Conservation (phyloP, 2,329 filamentous ascomycete genomes). For the Septoria petroselini region DNA sequence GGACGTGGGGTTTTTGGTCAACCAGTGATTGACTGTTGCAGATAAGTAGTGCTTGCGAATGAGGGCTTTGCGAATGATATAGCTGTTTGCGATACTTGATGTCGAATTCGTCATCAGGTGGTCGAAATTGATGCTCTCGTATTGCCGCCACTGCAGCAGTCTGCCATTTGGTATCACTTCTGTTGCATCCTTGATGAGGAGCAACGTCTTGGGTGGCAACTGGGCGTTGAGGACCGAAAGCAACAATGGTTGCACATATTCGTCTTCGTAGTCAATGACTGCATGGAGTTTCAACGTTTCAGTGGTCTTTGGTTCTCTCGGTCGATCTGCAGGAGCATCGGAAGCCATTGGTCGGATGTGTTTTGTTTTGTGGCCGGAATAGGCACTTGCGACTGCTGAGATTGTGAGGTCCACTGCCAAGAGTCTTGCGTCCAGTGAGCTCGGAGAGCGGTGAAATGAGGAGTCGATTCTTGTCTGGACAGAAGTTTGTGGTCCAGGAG, state of each 20-base stretch:
- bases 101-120: conserved; percentile 61
- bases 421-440: too few relatives aligned
- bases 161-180: conserved; percentile 48
- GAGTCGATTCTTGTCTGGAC: too few relatives aligned
- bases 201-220: conserved; percentile 50
- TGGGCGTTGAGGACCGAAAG: conserved; percentile 64
- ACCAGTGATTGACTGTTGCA: conserved; percentile 78
- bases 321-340: conserved; percentile 1
- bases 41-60: conserved; percentile 95
- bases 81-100: conserved; percentile 75
- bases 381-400: too few relatives aligned
- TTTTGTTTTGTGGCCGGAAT: too few relatives aligned
- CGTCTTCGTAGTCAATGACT: conserved; percentile 77
- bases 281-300: conserved; percentile 55
- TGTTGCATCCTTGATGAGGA: conserved; percentile 52
- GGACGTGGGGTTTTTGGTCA: conserved; percentile 74
- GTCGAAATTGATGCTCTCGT: conserved; percentile 85
- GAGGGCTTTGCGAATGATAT: conserved; percentile 91
- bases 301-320: background rate
- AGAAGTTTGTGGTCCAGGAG: too few relatives aligned
- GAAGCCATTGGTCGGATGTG: conserved; percentile 7
- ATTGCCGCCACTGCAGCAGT: conserved; percentile 76
- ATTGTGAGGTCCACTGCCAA: too few relatives aligned
- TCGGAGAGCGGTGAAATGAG: too few relatives aligned
- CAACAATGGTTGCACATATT: conserved; percentile 85